Evolutionary conservation across 805 yeast species (phyloP).

Genomic region (Pichia scutulata): DNA sequence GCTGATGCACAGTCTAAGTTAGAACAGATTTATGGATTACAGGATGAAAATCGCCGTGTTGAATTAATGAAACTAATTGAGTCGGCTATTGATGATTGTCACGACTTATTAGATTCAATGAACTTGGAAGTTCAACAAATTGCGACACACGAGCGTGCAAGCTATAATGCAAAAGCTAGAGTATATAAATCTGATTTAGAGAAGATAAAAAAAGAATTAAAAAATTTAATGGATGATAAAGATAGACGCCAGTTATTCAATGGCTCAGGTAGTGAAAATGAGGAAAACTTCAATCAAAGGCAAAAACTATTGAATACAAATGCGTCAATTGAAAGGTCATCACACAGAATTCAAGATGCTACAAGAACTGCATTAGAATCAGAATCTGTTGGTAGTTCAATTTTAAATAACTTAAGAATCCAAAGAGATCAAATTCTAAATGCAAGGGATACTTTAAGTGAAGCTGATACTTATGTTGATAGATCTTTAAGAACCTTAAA

Average conservation of each 20-base stretch:
- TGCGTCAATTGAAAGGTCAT: conserved; percentile 71
- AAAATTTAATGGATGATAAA: conserved; percentile 54
- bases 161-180: conserved; percentile 69
- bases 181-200: conserved; percentile 57
- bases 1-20: conserved; percentile 65
- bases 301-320: conserved; percentile 72
- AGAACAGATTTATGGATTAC: conserved; percentile 41
- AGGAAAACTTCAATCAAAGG: conserved; percentile 55
- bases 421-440: conserved; percentile 90
- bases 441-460: conserved; percentile 75
- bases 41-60: conserved; percentile 41
- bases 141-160: conserved; percentile 66
- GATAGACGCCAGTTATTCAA: conserved; percentile 75
- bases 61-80: conserved; percentile 54
- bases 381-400: conserved; percentile 84
- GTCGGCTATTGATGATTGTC: conserved; percentile 67
- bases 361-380: conserved; percentile 90
- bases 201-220: conserved; percentile 46
- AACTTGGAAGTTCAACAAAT: conserved; percentile 76
- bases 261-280: conserved; percentile 27
- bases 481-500: conserved; percentile 78
- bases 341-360: conserved; percentile 78
- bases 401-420: conserved; percentile 78
- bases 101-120: conserved; percentile 80
- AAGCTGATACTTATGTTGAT: conserved; percentile 92